These are phyloP conservation scores for Hirsutella minnesotensis DNA, from an alignment of 2,329 filamentous ascomycete genomes.

Conservation along the genomic window DNA sequence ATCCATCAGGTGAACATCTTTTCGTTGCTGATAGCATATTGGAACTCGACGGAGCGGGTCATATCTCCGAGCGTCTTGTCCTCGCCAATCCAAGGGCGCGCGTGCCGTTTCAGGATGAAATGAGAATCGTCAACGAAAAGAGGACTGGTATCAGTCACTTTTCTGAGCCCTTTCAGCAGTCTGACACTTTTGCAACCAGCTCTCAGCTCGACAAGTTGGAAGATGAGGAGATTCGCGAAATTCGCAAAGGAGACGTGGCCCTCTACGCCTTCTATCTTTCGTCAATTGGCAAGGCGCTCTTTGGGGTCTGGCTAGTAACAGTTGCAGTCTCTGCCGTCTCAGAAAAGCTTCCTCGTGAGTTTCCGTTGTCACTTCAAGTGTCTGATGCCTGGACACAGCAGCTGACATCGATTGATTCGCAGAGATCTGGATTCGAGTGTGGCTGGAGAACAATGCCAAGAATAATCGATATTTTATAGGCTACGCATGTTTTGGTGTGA, in stretches of 20 bases:
- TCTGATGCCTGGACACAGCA: too few species aligned
- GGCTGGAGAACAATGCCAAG: neutral
- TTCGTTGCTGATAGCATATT: slow-evolving; percentile 1
- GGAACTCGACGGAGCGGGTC: neutral
- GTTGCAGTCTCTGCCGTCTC: slow-evolving; percentile 1
- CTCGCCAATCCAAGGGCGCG: too few species aligned
- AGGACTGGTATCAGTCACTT: too few species aligned
- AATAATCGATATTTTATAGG: slow-evolving; percentile 3
- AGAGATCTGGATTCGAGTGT: slow-evolving; percentile 4
- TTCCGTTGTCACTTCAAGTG: too few species aligned
- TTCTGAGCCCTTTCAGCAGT: neutral
- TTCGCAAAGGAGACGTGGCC: slow-evolving; percentile 2
- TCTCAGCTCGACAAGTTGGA: neutral
- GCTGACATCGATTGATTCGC: neutral
- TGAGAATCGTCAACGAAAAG: neutral
- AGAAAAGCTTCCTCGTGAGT: slow-evolving; percentile 1
- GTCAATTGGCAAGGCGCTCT: slow-evolving; percentile 1
- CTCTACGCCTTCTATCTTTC: slow-evolving; percentile 4
- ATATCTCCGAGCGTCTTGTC: neutral
- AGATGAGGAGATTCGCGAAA: neutral
- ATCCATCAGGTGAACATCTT: neutral
- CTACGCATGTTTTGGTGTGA: slow-evolving; percentile 1
- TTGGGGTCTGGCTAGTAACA: slow-evolving; percentile 1
- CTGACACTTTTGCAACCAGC: neutral
- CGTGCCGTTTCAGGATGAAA: neutral